Evolutionary conservation across 805 yeast genomes (phyloP).

Genomic region (Suhomyces pyralidae): DNA sequence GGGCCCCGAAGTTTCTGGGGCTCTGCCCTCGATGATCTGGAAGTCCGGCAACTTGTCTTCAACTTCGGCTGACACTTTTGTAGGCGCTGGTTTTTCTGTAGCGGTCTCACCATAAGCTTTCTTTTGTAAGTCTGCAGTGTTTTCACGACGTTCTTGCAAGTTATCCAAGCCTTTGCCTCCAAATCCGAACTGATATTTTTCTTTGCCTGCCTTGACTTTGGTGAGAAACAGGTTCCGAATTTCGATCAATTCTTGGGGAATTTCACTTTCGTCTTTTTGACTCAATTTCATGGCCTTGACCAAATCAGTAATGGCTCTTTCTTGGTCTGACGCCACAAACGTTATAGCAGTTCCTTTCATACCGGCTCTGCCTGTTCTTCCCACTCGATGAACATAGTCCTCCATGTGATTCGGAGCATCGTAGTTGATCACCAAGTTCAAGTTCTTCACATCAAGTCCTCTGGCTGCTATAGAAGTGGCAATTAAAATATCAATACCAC

Average conservation of each 20-base stretch:
- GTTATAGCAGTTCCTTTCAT: conserved; percentile 61
- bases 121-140: conserved; percentile 48
- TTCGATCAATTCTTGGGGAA: conserved; percentile 48
- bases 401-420: conserved; percentile 85
- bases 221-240: conserved; percentile 56
- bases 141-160: conserved; percentile 59
- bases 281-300: conserved; percentile 64
- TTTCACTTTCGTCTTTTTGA: conserved; percentile 38
- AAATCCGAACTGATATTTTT: conserved; percentile 69
- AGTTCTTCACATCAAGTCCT: conserved; percentile 88
- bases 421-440: conserved; percentile 71
- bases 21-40: conserved; percentile 49
- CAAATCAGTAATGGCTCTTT: conserved; percentile 62
- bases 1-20: conserved; percentile 54
- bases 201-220: conserved; percentile 65
- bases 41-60: conserved; percentile 36
- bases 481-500: conserved; percentile 61
- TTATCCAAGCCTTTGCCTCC: conserved; percentile 91
- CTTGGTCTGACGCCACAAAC: conserved; percentile 60
- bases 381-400: conserved; percentile 94
- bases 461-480: conserved; percentile 96
- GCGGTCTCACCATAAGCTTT: conserved; percentile 39
- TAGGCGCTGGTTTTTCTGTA: neutral
- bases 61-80: conserved; percentile 3
- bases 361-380: conserved; percentile 94